A percentile compares a stretch with the other conserved stretches of the same genome.
These are phyloP conservation scores for Magnolia kwangsiensis DNA, from an alignment of 164 flowering plant species.

Conservation along the genomic window DNA sequence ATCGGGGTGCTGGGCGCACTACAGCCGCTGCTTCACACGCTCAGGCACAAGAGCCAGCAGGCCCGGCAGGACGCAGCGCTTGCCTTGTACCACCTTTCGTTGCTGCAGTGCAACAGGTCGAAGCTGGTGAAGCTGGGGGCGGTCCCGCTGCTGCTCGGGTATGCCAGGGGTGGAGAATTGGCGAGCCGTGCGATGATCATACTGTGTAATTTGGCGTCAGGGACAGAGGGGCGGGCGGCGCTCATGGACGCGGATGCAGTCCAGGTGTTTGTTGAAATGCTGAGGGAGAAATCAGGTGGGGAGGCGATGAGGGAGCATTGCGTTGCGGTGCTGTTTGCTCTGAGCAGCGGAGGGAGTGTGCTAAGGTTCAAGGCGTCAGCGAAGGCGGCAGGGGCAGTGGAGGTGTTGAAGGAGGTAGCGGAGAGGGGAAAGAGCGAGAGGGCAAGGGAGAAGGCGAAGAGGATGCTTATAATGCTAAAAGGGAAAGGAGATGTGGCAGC, in stretches of 20 bases:
- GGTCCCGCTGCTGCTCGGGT: conserved; percentile 41
- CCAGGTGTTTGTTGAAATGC: conserved; percentile 46
- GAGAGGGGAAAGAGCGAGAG: conserved; percentile 56
- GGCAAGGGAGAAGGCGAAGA: conserved; percentile 63
- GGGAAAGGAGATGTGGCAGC: conserved; percentile 28
- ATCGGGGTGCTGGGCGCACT: conserved; percentile 90
- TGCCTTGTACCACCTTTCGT: conserved; percentile 73
- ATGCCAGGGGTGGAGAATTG: conserved; percentile 37
- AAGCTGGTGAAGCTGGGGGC: conserved; percentile 74
- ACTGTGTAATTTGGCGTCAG: conserved; percentile 67
- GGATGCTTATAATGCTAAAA: conserved; percentile 55
- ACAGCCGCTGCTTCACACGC: conserved; percentile 67
- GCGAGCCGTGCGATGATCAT: conserved; percentile 51
- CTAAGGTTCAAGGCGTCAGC: conserved; percentile 81
- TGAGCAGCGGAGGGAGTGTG: conserved; percentile 56
- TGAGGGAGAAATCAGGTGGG: conserved; percentile 32
- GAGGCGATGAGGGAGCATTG: conserved; percentile 66
- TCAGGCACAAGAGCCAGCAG: conserved; percentile 58
- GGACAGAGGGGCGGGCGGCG: conserved; percentile 69
- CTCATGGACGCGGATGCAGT: conserved; percentile 85
- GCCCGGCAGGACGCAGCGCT: conserved; percentile 84
- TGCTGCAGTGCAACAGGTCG: conserved; percentile 64
- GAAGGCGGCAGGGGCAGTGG: conserved; percentile 68
- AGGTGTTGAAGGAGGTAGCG: conserved; percentile 60
- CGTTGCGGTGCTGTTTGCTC: conserved; percentile 61